Base-by-base conservation (phyloP, 129 eudicot genomes). In the Glebionis coronaria region DNA sequence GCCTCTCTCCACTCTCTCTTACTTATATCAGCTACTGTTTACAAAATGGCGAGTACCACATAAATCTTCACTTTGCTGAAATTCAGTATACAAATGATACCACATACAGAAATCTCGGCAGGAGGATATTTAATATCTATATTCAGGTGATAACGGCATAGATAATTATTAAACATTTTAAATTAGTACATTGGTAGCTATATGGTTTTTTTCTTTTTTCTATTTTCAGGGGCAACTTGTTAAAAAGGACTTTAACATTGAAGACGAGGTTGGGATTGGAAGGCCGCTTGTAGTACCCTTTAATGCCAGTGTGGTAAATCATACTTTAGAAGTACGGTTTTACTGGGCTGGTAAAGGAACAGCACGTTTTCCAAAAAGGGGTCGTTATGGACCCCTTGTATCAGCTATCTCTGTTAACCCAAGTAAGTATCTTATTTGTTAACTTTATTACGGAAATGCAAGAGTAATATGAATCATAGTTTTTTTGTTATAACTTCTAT, bases 311-410 rank as follows among this genome's bases (percentile, higher is more conserved):
- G 88, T 84, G 60, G 61, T 45, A 29, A 76, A 84, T 67, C 76
- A 68, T 65, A 79, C 73, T 5, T 62, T 92, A 71, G 98, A 92
- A 78, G 78, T 92, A 63, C 83, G 95, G 13, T 86, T 92, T 61
- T 76, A 88, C 57, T 92, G 90, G 90, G 91, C 87, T 72, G 85
- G 95, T 53, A 92, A 79, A 82, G 98, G 98, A 77, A 92, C 91
- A 44, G 57, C 96, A 19, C 82, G 91, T 18, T 71, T 88, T 59
- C 98, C 96, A 8, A 63, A 11, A 31, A 84, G 95, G 76, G 98
- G 98, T 66, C 77, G 73, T 66, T 92, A 92, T 77, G 98, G 98
- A 52, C 87, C 98, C 35, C 91, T 92, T n/a, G 53, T 92, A 71
- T 92, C 98, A 46, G 98, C 96, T 57, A 83, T 92, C 59, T 83